A percentile compares a stretch with the other conserved stretches of the same genome.
phyloP scores from a whole-genome alignment of 495 filamentous ascomycete genomes.

The Copromyces sp. region DNA sequence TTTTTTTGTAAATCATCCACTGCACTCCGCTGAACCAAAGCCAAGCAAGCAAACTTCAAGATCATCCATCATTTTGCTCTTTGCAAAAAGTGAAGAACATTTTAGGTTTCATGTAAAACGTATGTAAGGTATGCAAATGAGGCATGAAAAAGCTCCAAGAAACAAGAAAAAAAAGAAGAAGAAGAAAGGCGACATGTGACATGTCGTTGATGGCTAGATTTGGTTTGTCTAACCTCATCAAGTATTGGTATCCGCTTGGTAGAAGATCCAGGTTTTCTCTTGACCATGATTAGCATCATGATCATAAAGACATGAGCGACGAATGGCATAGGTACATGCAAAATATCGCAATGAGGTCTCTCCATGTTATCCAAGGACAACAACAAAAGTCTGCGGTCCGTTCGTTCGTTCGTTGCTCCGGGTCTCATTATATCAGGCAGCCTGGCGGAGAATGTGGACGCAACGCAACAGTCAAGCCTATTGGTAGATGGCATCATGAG shows the following conservation, averaged over 20 bases:
- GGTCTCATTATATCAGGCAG: not conserved
- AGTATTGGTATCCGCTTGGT: not conserved
- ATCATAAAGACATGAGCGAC: not conserved
- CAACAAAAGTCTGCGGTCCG: not conserved
- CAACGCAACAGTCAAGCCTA: not conserved
- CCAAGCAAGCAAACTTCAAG: not conserved
- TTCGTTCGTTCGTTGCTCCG: not conserved
- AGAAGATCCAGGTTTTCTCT: not conserved
- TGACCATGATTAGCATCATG: not conserved
- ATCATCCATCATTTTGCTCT: not conserved
- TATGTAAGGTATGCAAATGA: not conserved
- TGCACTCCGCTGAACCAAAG: not conserved
- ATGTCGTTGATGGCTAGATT: not conserved
- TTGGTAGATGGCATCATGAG: not conserved
- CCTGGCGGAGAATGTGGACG: not conserved
- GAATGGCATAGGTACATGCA: not conserved
- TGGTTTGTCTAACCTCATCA: not conserved
- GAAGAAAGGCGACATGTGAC: not conserved
- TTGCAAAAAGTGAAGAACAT: not conserved
- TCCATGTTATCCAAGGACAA: not conserved
- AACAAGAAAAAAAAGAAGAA: too few relatives aligned
- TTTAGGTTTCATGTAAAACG: not conserved
- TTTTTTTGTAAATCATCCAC: not conserved
- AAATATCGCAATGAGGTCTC: not conserved
- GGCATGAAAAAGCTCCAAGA: not conserved